A percentile compares a stretch with the other conserved stretches of the same genome.
These are phyloP conservation scores for Fusarium abutilonis DNA, from an alignment of 2,329 filamentous ascomycete species.

Conservation along the genomic window DNA sequence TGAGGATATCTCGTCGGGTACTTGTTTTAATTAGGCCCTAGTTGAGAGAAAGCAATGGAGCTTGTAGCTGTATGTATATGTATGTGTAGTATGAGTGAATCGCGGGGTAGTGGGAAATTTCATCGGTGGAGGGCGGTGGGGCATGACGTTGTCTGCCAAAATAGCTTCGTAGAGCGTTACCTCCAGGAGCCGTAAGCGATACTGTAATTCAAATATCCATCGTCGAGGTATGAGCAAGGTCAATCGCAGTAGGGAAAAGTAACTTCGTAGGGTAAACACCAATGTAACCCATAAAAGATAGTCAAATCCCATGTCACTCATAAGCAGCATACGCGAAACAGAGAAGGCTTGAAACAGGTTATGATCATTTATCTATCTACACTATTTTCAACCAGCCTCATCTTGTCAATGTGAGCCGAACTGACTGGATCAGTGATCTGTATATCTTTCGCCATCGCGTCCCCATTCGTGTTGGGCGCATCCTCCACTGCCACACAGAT, in stretches of 20 bases:
- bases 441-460: not conserved
- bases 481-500: not conserved
- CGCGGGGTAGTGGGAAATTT: conserved; percentile 34
- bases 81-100: not conserved
- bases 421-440: conserved; percentile 1
- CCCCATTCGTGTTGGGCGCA: not conserved
- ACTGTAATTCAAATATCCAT: too few species aligned
- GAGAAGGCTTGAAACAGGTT: conserved; percentile 5
- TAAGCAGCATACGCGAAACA: not conserved
- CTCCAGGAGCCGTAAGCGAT: too few species aligned
- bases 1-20: not conserved
- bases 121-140: conserved; percentile 13
- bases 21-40: not conserved
- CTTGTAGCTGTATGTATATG: not conserved
- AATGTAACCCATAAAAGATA: too few species aligned
- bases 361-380: conserved; percentile 15
- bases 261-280: too few species aligned
- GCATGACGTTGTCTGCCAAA: conserved; percentile 17
- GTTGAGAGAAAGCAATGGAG: not conserved
- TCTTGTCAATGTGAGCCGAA: not conserved
- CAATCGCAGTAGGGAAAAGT: not conserved
- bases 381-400: not conserved
- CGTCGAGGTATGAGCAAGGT: too few species aligned
- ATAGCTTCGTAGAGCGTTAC: not conserved
- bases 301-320: too few species aligned